Evolutionary conservation across 2,329 filamentous ascomycete species (phyloP), one percentile per base, ranked within the genome.

Genomic region (Leptoxyphium fumago): DNA sequence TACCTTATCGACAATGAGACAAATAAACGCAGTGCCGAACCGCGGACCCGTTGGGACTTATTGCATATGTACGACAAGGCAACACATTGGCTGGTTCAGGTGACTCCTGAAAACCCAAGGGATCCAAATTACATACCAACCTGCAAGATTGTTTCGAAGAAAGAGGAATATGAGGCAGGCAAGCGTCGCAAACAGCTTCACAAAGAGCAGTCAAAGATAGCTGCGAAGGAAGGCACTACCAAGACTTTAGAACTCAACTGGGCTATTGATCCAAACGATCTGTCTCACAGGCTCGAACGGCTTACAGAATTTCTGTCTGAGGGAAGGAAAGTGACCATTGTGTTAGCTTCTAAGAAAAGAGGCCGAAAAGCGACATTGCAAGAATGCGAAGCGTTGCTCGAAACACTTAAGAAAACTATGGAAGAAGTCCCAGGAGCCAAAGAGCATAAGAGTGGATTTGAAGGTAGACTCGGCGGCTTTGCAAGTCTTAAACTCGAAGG

Each of bases 221-320:
- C 60, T 43, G 66, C 67, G 39, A 64, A 66, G 46, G 52, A 57
- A 15, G 55, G 65, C 30, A 70, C 68, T 50, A 58, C 63, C 13
- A 95, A 95, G 66, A 80, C 81, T 58, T 62, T 95, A n/a, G 88
- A 95, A 65, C 54, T 96, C 54, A 89, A 86, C 61, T 96, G 88
- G 88, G 79, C 81, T 29, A 93, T 94, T 55, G 79, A 78, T 48
- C 58, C 63, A 10, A 75, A 89, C 58, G 88, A 95, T 66, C 61
- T 94, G 43, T 65, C 65, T n/a, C 80, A 84, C 60, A 75, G 80
- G 57, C 60, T 91, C 61, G 74, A 74, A 55, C 76, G 78, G 64
- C 61, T 89, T 55, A 64, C 64, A 48, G 70, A 66, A 43, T 94
- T 94, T 58, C 58, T 95, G 58, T 66, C 61, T 8, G 84, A 85